These are phyloP conservation scores for Digitaria exilis DNA, from an alignment of 202 grass and related monocot genomes.

Conservation along the genomic window DNA sequence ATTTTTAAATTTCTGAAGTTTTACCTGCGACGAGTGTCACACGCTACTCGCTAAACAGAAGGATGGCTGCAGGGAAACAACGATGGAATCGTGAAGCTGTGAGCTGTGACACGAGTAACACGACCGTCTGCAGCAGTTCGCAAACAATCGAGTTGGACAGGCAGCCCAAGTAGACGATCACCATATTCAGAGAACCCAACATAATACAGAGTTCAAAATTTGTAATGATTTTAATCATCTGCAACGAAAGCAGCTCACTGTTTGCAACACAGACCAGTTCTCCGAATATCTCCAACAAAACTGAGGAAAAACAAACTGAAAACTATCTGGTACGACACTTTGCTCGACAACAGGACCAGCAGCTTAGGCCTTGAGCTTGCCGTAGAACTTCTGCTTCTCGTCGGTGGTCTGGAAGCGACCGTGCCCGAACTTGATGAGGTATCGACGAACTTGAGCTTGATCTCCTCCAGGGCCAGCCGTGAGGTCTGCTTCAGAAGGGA, in stretches of 20 bases:
- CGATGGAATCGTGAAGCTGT: too few species aligned
- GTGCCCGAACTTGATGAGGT: conserved; percentile 92
- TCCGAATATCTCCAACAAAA: conserved; percentile 49
- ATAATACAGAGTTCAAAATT: conserved; percentile 30
- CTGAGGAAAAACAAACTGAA: conserved; percentile 31
- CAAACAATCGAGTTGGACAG: too few species aligned
- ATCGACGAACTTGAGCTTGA: conserved; percentile 92
- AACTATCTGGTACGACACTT: background rate
- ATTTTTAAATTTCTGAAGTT: too few species aligned
- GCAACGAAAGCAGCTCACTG: conserved; percentile 31
- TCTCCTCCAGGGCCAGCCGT: conserved; percentile 74
- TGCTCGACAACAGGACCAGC: background rate
- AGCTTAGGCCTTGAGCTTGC: conserved; percentile 51
- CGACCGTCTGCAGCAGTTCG: too few species aligned
- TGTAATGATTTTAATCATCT: conserved; percentile 16
- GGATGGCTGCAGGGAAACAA: too few species aligned
- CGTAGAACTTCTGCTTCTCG: conserved; percentile 86
- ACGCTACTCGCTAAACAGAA: too few species aligned
- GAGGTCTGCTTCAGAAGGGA: conserved; percentile 90
- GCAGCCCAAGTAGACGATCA: too few species aligned
- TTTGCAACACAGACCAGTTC: conserved; percentile 39
- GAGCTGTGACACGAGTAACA: too few species aligned
- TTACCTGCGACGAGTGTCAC: too few species aligned
- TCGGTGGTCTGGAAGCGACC: conserved; percentile 93
- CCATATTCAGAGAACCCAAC: background rate